Base-by-base conservation (phyloP, 2,329 filamentous ascomycete genomes). In the Fusarium sarcochroum region DNA sequence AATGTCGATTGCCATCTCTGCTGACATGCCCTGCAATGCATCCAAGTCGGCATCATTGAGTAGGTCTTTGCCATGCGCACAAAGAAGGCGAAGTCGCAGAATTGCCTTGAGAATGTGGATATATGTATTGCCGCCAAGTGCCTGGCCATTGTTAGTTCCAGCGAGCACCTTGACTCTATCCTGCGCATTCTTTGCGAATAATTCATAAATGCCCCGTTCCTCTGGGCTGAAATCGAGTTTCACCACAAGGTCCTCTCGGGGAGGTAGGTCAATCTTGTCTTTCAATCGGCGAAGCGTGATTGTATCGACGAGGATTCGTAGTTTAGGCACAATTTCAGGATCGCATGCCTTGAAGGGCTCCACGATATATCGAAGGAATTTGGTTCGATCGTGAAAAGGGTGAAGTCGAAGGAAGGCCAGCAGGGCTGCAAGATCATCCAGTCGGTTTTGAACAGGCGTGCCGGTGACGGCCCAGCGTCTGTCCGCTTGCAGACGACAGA, bases 381-480 rank as follows among this genome's bases (percentile, higher is more conserved):
- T 89, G 53, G 84, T 83, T 54, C 89, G 87, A 48, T 95, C 91
- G 63, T 97, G 90, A 74, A 98, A 98, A 0, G 95, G 95, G 72
- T 90, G 89, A 15, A 98, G 83, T 15, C 92, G 89, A 41, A 98
- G 83, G 75, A 98, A 98, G 32, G 91, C 92, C 60, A 97, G 89
- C 4, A 98, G 83, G 2, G 95, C 92, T 15, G 93, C 92, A 21
- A 98, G 85, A 77, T 99, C 96, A 69, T 97, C 94, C 4, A 98
- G 85, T 6, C 93, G 90, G 76, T 99, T 99, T 79, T 98, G 95
- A 10, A 98, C 93, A 0, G 94, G 96, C 0, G 96, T 98, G 55
- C 95, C 96, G 1, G 96, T 98, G n/a, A 98, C 93, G 4, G 94
- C 95, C 96, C 96, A 99, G 34, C 94, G 90, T 32, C 94, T 89